Conservation (phyloP, 139 green algal genomes). For the Gonium pectorale region DNA sequence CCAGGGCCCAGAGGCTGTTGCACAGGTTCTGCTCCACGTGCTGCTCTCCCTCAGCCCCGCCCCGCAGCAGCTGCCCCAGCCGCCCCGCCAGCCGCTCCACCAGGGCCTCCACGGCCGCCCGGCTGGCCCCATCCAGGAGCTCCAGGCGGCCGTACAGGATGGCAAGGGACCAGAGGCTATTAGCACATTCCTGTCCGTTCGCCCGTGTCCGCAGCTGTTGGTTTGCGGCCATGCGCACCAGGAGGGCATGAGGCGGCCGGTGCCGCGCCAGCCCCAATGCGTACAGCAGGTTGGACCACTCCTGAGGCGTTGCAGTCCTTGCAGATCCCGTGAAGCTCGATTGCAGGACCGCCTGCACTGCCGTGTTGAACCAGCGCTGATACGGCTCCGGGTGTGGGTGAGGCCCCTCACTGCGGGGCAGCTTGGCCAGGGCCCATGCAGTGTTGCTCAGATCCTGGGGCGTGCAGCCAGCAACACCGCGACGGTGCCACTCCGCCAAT, state of each 20-base stretch:
- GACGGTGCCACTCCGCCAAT: not conserved
- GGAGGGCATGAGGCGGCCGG: not conserved
- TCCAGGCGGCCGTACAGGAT: too few species aligned
- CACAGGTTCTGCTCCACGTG: not conserved
- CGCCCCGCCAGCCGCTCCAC: not conserved
- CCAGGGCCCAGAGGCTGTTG: not conserved
- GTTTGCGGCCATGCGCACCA: not conserved
- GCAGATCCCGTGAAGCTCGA: not conserved
- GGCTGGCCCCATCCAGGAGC: too few species aligned
- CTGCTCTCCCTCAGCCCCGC: not conserved
- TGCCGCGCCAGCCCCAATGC: not conserved
- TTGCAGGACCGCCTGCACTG: not conserved
- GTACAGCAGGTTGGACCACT: not conserved
- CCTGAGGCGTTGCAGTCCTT: not conserved
- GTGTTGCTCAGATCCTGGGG: constrained; percentile 2
- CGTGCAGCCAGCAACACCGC: not conserved
- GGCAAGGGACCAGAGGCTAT: constrained; percentile 8
- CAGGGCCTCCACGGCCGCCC: not conserved
- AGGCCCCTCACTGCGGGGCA: not conserved
- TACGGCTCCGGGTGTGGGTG: too few species aligned
- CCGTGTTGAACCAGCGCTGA: not conserved
- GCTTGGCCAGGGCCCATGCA: not conserved
- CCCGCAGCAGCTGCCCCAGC: not conserved
- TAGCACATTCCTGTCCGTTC: not conserved
- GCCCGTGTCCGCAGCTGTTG: too few species aligned